phyloP scores from a whole-genome alignment of 345 rosid species.

The Pugionium cornutum region DNA sequence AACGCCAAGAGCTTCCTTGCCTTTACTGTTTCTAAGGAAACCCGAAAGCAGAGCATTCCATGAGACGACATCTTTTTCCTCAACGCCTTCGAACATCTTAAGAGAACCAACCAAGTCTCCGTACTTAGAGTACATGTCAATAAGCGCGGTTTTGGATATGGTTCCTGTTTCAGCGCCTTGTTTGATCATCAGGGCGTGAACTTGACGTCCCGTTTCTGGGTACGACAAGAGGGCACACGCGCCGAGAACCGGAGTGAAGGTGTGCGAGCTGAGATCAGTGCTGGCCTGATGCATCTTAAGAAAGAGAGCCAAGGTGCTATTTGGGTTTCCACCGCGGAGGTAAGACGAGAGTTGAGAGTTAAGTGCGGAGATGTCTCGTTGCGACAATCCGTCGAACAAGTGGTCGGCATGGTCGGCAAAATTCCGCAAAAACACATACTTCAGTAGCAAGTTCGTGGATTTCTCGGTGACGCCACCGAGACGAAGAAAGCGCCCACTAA shows the following conservation, averaged over 20 bases:
- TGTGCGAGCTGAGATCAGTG: conserved; percentile 49
- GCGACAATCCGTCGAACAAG: conserved; percentile 55
- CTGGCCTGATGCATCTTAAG: conserved; percentile 39
- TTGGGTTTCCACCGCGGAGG: conserved; percentile 46
- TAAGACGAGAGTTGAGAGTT: conserved; percentile 57
- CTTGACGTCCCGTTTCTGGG: conserved; percentile 58
- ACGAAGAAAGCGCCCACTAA: background rate
- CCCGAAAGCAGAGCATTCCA: conserved; percentile 82
- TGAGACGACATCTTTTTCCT: conserved; percentile 57
- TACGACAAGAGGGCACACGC: conserved; percentile 59
- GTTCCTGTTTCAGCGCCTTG: conserved; percentile 57
- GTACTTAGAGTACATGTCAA: conserved; percentile 69
- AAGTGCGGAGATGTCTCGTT: conserved; percentile 43
- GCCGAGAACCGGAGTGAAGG: conserved; percentile 68
- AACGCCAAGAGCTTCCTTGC: conserved; percentile 54
- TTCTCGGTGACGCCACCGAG: background rate
- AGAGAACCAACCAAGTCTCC: conserved; percentile 51
- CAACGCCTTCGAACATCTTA: conserved; percentile 56
- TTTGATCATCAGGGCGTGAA: conserved; percentile 72
- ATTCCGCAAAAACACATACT: background rate
- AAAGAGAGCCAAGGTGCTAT: conserved; percentile 60
- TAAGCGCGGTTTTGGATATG: conserved; percentile 61
- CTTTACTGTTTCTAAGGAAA: conserved; percentile 54
- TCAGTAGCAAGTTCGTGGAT: background rate
- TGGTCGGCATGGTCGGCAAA: conserved; percentile 24